phyloP scores from a whole-genome alignment of 176 grass and related monocot species.

The Juncus inflexus region DNA sequence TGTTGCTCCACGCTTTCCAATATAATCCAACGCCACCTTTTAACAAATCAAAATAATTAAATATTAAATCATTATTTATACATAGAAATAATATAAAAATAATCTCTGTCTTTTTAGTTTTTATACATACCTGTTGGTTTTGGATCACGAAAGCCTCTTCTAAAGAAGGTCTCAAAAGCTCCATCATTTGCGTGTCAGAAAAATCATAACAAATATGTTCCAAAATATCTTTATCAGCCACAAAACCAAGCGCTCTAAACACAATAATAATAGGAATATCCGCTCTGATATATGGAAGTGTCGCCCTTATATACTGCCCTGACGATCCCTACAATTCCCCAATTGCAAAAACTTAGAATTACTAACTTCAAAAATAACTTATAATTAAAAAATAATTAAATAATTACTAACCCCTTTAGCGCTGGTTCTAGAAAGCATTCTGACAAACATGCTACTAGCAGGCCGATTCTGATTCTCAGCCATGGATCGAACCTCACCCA shows the following conservation, averaged over 20 bases:
- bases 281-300: constrained; percentile 89
- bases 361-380: background rate
- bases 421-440: constrained; percentile 89
- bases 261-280: constrained; percentile 98
- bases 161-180: constrained; percentile 80
- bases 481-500: constrained; percentile 93
- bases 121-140: constrained; percentile 79
- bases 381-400: background rate
- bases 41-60: constrained; percentile 1
- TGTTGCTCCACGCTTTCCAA: constrained; percentile 94
- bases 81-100: no score
- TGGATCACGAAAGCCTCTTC: constrained; percentile 98
- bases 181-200: constrained; percentile 98
- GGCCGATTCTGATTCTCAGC: constrained; percentile 92
- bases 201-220: constrained; percentile 99
- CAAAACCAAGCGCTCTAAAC: constrained; percentile 95
- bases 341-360: constrained; percentile 15
- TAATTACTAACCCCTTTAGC: constrained; percentile 70
- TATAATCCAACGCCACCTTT: constrained; percentile 96
- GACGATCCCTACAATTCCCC: constrained; percentile 68
- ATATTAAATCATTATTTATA: background rate
- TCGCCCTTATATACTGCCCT: constrained; percentile 97
- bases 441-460: constrained; percentile 96
- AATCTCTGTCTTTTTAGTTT: no score
- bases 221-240: constrained; percentile 98